Conservation (phyloP, 169 alveolate genomes). For the Eimeria tenella region DNA sequence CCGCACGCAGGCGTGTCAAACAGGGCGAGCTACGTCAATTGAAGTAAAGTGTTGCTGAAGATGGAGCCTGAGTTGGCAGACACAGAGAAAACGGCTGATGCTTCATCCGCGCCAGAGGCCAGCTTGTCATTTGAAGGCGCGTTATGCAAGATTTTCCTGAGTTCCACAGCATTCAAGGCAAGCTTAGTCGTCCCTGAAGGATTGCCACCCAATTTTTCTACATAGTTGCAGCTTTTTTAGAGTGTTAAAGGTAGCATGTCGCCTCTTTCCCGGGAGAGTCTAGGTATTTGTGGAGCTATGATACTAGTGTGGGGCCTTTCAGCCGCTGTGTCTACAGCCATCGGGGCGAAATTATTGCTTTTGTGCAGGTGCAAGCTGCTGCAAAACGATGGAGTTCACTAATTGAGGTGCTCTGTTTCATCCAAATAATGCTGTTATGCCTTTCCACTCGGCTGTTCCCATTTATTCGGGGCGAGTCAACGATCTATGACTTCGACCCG, state of each 20-base stretch:
- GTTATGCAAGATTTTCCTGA: conserved; percentile 46
- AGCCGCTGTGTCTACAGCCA: too few relatives aligned
- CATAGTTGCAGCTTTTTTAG: too few relatives aligned
- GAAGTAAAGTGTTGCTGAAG: neutral
- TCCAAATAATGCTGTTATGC: conserved; percentile 38
- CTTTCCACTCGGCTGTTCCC: conserved; percentile 96
- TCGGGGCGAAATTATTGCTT: neutral
- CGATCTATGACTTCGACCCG: conserved; percentile 99
- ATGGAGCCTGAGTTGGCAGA: conserved; percentile 23
- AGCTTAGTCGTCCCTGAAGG: neutral
- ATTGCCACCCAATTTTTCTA: too few relatives aligned
- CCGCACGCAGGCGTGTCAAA: too few relatives aligned
- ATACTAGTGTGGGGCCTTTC: too few relatives aligned
- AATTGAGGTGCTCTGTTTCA: conserved; percentile 62
- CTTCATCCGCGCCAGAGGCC: neutral
- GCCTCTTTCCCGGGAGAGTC: too few relatives aligned
- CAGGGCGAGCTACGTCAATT: too few relatives aligned
- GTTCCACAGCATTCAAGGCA: conserved; percentile 44
- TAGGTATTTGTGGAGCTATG: too few relatives aligned
- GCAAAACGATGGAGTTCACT: conserved; percentile 67
- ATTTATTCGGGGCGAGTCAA: conserved; percentile 96
- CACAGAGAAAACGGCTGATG: neutral
- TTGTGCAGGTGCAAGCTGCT: conserved; percentile 22
- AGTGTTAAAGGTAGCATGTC: too few relatives aligned
- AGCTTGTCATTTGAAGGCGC: conserved; percentile 48